Evolutionary conservation across 352 stramenopile species (phyloP), one percentile per base, ranked within the genome.

Genomic region (Albugo candida): DNA sequence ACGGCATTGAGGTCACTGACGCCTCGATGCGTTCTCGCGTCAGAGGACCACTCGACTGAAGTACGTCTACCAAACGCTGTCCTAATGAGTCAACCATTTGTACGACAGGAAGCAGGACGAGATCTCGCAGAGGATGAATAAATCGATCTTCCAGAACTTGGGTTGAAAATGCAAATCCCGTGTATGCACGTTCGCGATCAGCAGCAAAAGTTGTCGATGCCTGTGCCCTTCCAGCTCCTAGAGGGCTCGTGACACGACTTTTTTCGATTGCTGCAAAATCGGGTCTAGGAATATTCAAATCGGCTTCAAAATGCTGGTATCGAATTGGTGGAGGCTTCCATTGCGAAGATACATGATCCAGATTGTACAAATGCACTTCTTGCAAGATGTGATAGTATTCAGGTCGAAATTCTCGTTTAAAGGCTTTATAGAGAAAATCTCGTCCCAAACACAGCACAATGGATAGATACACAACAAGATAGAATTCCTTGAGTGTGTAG

Each of bases 331-430:
- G 74, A 14, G 70, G 70, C 12, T 61, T 65, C 78, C 78, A 87
- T 19, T 69, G 61, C 19, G 70, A 67, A 6, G 63, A 64, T 0
- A 65, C 69, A 1, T 54, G 40, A 37, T 61, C 58, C 1, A 69
- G 56, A 18, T 69, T 63, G 48, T 52, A 51, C 52, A 60, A 51
- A 47, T 87, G 67, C 48, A 80, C 65, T 45, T 92, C 78, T 50
- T 87, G 78, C 16, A 92, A 55, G 20, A 92, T 70, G 52, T 92
- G 78, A 57, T 92, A 92, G 59, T 92, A 92, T 47, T 92, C 78
- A 1, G 78, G 78, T 11, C 62, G 51, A 54, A 85, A 68, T 51
- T 92, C 75, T 2, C 76, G 76, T 61, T 92, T 92, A 52, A 75
- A 88, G 5, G 70, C 73, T 45, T 88, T 92, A 61, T 68, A 85